Evolutionary conservation across 2,329 filamentous ascomycete genomes (phyloP), one percentile per base, ranked within the genome.

Genomic region (Ascochyta clinopodiicola): DNA sequence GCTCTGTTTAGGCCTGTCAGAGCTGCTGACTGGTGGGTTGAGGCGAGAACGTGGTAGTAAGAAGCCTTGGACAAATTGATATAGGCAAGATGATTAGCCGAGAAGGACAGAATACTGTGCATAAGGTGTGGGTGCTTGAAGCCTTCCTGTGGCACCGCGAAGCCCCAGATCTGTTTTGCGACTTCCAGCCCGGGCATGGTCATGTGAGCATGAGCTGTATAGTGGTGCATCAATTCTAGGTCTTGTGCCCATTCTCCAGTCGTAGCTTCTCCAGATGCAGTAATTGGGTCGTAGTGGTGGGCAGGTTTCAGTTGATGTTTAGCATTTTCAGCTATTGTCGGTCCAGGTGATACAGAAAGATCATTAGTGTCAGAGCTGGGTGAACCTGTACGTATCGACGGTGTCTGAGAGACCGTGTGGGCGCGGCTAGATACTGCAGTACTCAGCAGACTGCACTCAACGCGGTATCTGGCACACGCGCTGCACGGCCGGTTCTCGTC

Each of bases 51-150:
- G 0, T 59, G 64, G 40, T 65, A 71, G 48, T 68, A 56, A 0
- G 49, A 17, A 6, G 57, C 53, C 22, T 40, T 53, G 12, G 60
- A 58, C 4, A 68, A 65, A 15, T 71, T 62, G 21, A 72, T 53
- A 43, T 74, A 62, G 4, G 68, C 70, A 21, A 74, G 66, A 46
- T 77, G 71, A 10, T 71, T 62, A 3, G 75, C 73, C 1, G 77
- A 71, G 34, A 74, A 72, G 1, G 76, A 74, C 10, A 78, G 57
- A 4, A 79, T 67, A 6, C 71, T 70, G 51, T 78, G 73, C 52
- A 79, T 66, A 0, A 79, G 63, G 40, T 77, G 78, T 1, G 56
- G 56, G 44, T 74, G 62, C 12, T 67, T 61, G 38, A 70, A 66
- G 2, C 71, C 75, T 45, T 78, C 63, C 40, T 70, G 61, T 3